Conservation (phyloP, 2,329 filamentous ascomycete species). For the Ophiostoma angusticollis region DNA sequence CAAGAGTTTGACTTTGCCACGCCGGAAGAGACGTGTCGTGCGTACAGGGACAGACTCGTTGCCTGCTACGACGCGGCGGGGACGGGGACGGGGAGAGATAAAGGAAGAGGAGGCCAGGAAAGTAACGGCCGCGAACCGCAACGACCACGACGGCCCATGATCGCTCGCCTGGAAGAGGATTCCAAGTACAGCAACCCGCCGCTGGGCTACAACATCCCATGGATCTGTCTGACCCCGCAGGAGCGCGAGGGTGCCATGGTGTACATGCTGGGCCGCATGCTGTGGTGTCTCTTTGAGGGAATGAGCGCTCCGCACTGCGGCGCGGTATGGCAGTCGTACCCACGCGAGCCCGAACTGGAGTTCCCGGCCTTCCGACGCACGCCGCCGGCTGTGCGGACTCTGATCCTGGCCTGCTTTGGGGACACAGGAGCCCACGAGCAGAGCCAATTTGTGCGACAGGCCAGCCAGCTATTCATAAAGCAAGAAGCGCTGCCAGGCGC, state of each 20-base stretch:
- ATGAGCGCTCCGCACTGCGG: conserved; percentile 43
- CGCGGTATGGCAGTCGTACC: conserved; percentile 47
- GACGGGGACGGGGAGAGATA: background rate
- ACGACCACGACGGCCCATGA: background rate
- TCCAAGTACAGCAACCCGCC: conserved; percentile 33
- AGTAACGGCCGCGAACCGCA: too few relatives aligned
- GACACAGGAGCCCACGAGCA: conserved; percentile 4
- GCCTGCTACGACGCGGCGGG: conserved; percentile 26
- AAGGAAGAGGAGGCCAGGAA: too few relatives aligned
- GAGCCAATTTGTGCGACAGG: conserved; percentile 10
- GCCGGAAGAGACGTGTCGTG: conserved; percentile 24
- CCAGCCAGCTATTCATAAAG: conserved; percentile 13
- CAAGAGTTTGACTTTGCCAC: conserved; percentile 23
- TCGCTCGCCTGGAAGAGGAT: conserved; percentile 11
- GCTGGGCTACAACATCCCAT: conserved; percentile 42
- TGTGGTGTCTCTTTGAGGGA: conserved; percentile 52
- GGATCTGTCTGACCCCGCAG: conserved; percentile 35
- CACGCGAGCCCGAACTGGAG: conserved; percentile 40
- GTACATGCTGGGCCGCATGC: conserved; percentile 47
- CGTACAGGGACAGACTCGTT: conserved; percentile 30
- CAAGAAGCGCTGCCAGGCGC: background rate
- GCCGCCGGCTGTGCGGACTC: conserved; percentile 6
- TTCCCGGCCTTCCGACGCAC: conserved; percentile 35
- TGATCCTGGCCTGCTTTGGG: conserved; percentile 13
- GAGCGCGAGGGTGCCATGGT: conserved; percentile 48